phyloP scores from a whole-genome alignment of 495 filamentous ascomycete species.

The Paragyromitra xinjiangensis region DNA sequence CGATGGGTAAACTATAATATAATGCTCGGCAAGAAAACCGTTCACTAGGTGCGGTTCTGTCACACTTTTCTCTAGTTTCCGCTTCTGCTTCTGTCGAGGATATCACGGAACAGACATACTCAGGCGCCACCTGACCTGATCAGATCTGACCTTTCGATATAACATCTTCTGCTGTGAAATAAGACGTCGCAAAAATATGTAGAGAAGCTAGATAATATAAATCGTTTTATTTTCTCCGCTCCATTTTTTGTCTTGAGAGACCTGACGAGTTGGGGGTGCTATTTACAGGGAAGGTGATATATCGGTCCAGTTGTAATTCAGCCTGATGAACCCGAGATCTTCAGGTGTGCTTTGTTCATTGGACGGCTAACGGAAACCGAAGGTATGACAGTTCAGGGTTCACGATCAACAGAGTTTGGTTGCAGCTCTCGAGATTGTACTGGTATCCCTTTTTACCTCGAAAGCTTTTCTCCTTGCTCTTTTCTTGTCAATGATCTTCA shows the following conservation, averaged over 20 bases:
- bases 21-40: constrained; percentile 44
- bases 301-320: constrained; percentile 45
- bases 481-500: constrained; percentile 24
- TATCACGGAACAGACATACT: not conserved
- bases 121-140: constrained; percentile 27
- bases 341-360: constrained; percentile 28
- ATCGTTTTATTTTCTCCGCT: constrained; percentile 13
- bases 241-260: not conserved
- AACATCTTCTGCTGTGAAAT: not conserved
- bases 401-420: constrained; percentile 25
- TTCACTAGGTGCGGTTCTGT: constrained; percentile 25
- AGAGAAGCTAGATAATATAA: constrained; percentile 2
- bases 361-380: constrained; percentile 32
- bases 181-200: not conserved
- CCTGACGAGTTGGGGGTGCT: constrained; percentile 21
- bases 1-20: constrained; percentile 33
- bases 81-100: constrained; percentile 18
- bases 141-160: constrained; percentile 2
- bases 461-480: constrained; percentile 21
- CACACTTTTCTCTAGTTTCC: constrained; percentile 5
- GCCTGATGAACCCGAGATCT: constrained; percentile 50
- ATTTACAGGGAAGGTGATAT: constrained; percentile 34
- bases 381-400: constrained; percentile 19
- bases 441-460: constrained; percentile 22
- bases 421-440: constrained; percentile 31